Percentiles rank a stretch among this genome's conserved stretches.
phyloP scores from a whole-genome alignment of 306 rosid genomes.

The Erythrophleum fordii region DNA sequence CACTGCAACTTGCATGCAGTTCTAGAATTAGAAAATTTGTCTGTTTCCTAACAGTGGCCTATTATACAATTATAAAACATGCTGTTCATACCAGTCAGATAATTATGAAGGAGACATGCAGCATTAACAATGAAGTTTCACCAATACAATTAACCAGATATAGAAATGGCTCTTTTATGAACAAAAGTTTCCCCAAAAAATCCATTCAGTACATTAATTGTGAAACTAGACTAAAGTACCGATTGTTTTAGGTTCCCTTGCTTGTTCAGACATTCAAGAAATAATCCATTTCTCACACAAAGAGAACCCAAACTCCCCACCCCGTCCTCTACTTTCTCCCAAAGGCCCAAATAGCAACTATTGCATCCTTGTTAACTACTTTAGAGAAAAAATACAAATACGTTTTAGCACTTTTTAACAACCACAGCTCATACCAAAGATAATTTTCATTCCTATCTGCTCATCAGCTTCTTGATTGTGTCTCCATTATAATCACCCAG shows the following conservation, averaged over 20 bases:
- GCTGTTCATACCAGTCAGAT: background rate
- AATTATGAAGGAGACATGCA: conserved; percentile 7
- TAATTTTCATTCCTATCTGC: background rate
- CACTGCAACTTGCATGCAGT: background rate
- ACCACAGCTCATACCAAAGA: background rate
- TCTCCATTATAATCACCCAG: background rate
- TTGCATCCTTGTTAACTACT: background rate
- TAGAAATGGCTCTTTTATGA: background rate
- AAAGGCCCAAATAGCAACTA: background rate
- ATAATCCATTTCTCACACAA: background rate
- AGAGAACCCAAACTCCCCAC: background rate
- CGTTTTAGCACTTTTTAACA: background rate
- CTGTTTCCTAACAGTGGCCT: background rate
- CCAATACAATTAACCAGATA: background rate
- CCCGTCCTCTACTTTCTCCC: background rate
- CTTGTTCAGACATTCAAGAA: background rate
- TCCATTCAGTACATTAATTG: background rate
- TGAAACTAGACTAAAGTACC: background rate
- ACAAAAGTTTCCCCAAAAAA: background rate
- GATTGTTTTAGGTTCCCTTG: conserved; percentile 17
- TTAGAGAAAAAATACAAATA: background rate
- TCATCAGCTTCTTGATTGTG: background rate
- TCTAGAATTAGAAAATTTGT: background rate
- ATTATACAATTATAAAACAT: background rate
- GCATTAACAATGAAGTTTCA: background rate